phyloP scores from a whole-genome alignment of 148 eudicot genomes.

The Rhododendron ferrugineum region DNA sequence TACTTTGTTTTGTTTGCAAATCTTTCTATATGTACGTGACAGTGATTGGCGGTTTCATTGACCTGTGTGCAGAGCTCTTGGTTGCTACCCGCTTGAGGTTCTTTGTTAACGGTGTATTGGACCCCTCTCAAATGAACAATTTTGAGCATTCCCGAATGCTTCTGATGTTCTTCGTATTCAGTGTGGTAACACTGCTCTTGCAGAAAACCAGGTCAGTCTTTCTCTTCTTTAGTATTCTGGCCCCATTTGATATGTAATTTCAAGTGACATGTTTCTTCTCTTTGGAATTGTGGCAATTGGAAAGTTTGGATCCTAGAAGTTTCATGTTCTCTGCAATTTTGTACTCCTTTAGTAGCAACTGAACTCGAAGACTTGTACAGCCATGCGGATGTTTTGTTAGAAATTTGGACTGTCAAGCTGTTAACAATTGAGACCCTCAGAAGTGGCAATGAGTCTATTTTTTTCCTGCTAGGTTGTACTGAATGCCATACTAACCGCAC shows the following conservation, averaged over 20 bases:
- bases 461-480: too few relatives aligned
- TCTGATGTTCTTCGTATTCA: conserved; percentile 77
- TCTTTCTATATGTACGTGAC: conserved; percentile 28
- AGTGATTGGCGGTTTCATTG: conserved; percentile 85
- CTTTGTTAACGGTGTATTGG: conserved; percentile 27
- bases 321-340: too few relatives aligned
- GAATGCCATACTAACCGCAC: too few relatives aligned
- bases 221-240: background rate
- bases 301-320: background rate
- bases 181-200: conserved; percentile 29
- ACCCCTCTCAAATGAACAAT: background rate
- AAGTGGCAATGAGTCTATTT: too few relatives aligned
- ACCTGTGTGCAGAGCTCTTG: conserved; percentile 77
- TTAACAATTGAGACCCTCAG: too few relatives aligned
- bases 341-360: too few relatives aligned
- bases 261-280: background rate
- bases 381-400: too few relatives aligned
- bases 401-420: too few relatives aligned
- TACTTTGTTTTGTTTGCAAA: too few relatives aligned
- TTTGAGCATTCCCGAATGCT: conserved; percentile 95
- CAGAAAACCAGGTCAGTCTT: too few relatives aligned
- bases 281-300: background rate
- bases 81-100: conserved; percentile 75
- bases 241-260: background rate
- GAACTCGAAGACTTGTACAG: too few relatives aligned